Base-by-base conservation (phyloP, 2,329 filamentous ascomycete genomes). In the Macroventuria anomochaeta region DNA sequence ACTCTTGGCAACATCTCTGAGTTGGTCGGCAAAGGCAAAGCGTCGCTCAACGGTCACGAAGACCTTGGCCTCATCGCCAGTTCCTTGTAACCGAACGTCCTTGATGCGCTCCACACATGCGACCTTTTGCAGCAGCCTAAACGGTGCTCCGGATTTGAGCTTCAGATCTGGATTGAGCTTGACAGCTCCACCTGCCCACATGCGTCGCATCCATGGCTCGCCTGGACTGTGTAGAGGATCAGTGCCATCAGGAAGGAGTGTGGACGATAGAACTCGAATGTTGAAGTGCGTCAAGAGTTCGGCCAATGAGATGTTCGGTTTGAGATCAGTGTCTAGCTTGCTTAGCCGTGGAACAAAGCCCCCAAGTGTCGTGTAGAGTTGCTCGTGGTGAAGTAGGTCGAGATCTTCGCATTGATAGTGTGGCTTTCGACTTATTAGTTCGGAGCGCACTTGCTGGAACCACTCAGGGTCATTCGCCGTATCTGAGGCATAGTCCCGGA, bases 231-330 rank as follows among this genome's bases (percentile, higher is more conserved):
- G 91, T 46, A 88, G 80, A 4, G 84, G 79, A 71, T 97, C 93
- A 1, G 93, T 96, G 52, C 95, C 93, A 76, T 99, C 95, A 1
- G 85, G 79, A 15, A 91, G 82, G 36, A 97, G 83, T 28, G 79
- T 64, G 7, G 82, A 83, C 12, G 84, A 77, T 0, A 83, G 79
- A 15, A 88, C 78, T 58, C 86, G 83, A 10, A 89, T 83, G 54
- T 92, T 91, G 76, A 96, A 97, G 78, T 96, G 96, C 60, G 93
- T 85, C 29, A 96, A 81, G 73, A 97, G 92, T 71, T 96, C 88
- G 29, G 88, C 89, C 17, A 49, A 20, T 6, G 43, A 17, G 8
- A 36, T 3, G 0, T 15, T 13, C 5, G 15, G 11, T n/a, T 17
- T 59, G 20, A 58, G 55, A 36, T 50, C 47, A 55, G n/a, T 17